Evolutionary conservation across 805 yeast species (phyloP), one percentile per base, ranked within the genome.

Genomic region (Spathaspora sp.): DNA sequence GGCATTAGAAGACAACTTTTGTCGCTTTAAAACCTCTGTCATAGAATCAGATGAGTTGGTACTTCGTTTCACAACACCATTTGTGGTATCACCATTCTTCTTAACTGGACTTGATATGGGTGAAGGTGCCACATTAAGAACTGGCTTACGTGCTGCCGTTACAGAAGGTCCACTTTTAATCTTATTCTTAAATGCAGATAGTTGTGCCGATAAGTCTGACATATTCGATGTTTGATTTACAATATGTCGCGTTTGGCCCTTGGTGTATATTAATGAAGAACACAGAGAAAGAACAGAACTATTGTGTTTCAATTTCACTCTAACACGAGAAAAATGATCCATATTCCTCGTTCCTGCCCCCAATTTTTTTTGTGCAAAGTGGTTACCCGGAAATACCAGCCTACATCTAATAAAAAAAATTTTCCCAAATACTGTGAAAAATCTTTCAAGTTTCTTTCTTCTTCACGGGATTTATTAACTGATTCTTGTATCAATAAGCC

Each of bases 121-220:
- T 28, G 57, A 28, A 23, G 64, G 52, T 35, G 48, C 54, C 43
- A 57, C 60, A 14, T 46, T 42, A 40, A 60, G 60, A 6, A 66
- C 63, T 8, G 57, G 55, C 45, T 67, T 63, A 26, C 69, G 54
- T 26, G 73, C 67, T 44, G 63, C 69, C 1, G 70, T 56, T 5
- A 73, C 76, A 43, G 77, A 66, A 18, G 78, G 78, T 20, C 78
- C 78, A 56, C 70, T 72, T 55, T 72, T 67, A 62, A 75, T 72
- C 53, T 72, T 67, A 60, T 68, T 73, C 56, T 74, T 75, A 62
- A 75, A 75, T 17, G 79, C 79, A 26, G 77, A 72, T 44, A 75
- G 58, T 56, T 75, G 78, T 42, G 77, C 70, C 31, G 77, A 72
- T 52, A 74, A 65, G 55, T 73, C 78, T 6, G 70, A 65, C 69